Conservation (phyloP, 140 eudicot genomes). For the Anethum foeniculum region DNA sequence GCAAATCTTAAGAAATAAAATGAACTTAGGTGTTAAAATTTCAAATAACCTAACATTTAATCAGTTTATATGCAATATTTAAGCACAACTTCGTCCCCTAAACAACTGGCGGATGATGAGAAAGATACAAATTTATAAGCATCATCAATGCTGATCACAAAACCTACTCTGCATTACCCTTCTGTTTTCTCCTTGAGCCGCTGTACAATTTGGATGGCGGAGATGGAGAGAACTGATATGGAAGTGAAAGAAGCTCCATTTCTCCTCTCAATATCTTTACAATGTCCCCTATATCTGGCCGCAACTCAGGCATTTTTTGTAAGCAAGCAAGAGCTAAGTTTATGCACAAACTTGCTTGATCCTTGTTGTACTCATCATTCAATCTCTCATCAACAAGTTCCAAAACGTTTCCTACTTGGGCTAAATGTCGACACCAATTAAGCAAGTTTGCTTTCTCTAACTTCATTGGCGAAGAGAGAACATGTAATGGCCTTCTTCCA, state of each 20-base stretch:
- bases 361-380: conserved; percentile 49
- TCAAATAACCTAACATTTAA: neutral
- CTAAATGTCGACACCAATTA: conserved; percentile 79
- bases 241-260: conserved; percentile 62
- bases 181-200: conserved; percentile 55
- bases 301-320: conserved; percentile 79
- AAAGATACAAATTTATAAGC: neutral
- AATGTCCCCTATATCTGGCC: conserved; percentile 86
- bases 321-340: conserved; percentile 83
- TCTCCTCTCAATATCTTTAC: conserved; percentile 84
- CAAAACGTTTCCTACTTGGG: conserved; percentile 66
- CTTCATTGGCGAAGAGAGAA: conserved; percentile 87
- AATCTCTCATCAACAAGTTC: conserved; percentile 79
- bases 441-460: conserved; percentile 93
- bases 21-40: neutral
- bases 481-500: conserved; percentile 89
- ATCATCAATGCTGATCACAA: neutral
- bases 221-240: conserved; percentile 81
- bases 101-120: neutral
- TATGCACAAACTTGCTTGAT: conserved; percentile 69
- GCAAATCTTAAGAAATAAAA: neutral
- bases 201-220: conserved; percentile 65
- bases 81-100: neutral
- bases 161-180: conserved; percentile 29
- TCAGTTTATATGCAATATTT: neutral